A percentile compares a stretch with the other conserved stretches of the same genome.
Evolutionary conservation across 305 asterid species (phyloP).

Genomic region (Solanum aculeatissimum): DNA sequence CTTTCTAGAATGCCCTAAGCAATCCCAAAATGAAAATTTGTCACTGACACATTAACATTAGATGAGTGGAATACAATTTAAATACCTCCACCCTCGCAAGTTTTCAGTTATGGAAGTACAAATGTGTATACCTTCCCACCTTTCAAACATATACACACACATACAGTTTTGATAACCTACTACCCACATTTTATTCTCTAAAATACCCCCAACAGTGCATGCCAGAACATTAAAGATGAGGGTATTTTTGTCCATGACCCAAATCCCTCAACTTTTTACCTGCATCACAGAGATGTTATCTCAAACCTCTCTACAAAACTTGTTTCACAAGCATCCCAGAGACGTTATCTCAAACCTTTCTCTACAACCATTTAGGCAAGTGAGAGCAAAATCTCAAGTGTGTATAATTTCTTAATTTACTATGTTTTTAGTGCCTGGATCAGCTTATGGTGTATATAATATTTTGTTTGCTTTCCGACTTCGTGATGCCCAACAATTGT

Average conservation of each 20-base stretch:
- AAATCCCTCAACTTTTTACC: background rate
- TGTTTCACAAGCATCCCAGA: too few relatives aligned
- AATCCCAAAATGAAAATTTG: background rate
- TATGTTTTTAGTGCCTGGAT: background rate
- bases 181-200: background rate
- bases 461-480: background rate
- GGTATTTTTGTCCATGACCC: background rate
- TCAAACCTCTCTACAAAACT: too few relatives aligned
- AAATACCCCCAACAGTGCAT: background rate
- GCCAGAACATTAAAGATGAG: background rate
- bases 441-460: background rate
- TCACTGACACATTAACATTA: background rate
- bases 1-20: constrained; percentile 48
- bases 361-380: background rate
- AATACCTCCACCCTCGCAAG: background rate
- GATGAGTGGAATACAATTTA: background rate
- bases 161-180: background rate
- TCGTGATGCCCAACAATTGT: background rate
- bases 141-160: background rate
- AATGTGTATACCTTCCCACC: background rate
- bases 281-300: too few relatives aligned
- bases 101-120: background rate
- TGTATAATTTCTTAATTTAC: background rate
- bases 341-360: too few relatives aligned
- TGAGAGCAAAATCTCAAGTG: background rate